A percentile compares a stretch with the other conserved stretches of the same genome.
Evolutionary conservation across 2,329 filamentous ascomycete species (phyloP).

Genomic region (Fusarium agapanthi): DNA sequence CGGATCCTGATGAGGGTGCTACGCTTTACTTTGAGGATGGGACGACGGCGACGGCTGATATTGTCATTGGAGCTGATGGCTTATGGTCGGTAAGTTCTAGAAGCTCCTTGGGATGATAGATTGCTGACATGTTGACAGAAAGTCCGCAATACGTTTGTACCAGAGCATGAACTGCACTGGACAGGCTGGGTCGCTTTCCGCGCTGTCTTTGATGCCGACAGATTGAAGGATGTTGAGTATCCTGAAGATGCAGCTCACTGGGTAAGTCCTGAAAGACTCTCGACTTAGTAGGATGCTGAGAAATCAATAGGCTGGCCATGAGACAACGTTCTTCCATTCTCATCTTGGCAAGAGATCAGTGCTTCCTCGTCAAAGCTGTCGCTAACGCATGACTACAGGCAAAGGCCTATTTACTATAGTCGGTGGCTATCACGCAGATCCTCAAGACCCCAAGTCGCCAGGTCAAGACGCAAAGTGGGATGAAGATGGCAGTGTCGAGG

Average conservation of each 20-base stretch:
- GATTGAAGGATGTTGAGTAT: background rate
- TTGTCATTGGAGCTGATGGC: conserved; percentile 63
- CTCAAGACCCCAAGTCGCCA: background rate
- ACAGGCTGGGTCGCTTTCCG: background rate
- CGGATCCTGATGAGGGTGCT: conserved; percentile 52
- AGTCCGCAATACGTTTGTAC: background rate
- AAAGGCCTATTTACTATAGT: background rate
- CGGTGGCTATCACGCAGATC: background rate
- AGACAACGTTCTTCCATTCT: background rate
- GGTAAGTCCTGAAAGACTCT: background rate
- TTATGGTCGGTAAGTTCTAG: background rate
- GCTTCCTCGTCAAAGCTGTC: fast-evolving
- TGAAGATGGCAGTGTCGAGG: background rate
- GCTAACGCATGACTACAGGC: background rate
- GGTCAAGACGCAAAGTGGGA: background rate
- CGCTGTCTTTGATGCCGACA: background rate
- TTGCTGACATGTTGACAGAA: background rate
- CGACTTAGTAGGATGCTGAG: fast-evolving
- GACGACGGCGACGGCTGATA: conserved; percentile 52
- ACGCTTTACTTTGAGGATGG: conserved; percentile 59
- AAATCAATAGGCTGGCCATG: background rate
- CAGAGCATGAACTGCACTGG: background rate
- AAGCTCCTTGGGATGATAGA: fast-evolving
- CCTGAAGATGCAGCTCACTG: background rate
- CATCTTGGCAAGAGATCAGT: background rate